These are phyloP conservation scores for Skeletonema grethae DNA, from an alignment of 108 stramenopile species.

Conservation along the genomic window DNA sequence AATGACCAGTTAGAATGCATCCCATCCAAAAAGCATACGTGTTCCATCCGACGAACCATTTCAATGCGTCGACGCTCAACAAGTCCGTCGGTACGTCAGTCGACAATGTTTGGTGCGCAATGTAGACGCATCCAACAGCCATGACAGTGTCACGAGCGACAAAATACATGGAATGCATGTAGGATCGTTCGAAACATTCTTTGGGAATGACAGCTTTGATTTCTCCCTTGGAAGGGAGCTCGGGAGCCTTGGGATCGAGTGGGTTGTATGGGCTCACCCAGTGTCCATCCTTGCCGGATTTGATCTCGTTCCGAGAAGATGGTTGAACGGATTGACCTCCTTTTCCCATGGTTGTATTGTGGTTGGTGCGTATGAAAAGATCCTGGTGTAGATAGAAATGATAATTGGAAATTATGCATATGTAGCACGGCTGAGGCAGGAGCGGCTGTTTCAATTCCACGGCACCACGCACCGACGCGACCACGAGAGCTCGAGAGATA, in stretches of 20 bases:
- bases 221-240: constrained; percentile 87
- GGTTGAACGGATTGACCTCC: constrained; percentile 26
- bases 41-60: constrained; percentile 86
- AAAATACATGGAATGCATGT: constrained; percentile 84
- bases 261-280: constrained; percentile 89
- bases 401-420: background rate
- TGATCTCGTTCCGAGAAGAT: constrained; percentile 36
- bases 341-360: constrained; percentile 43
- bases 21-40: constrained; percentile 97
- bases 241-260: constrained; percentile 76
- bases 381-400: background rate
- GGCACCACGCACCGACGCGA: background rate
- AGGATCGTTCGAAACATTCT: constrained; percentile 94
- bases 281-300: constrained; percentile 35
- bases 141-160: constrained; percentile 81
- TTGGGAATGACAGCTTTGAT: constrained; percentile 88
- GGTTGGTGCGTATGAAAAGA: background rate
- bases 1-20: constrained; percentile 95
- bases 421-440: too few relatives aligned
- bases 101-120: constrained; percentile 67
- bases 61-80: constrained; percentile 44
- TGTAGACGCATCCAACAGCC: constrained; percentile 82
- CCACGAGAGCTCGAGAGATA: too few relatives aligned
- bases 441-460: background rate
- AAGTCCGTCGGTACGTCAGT: constrained; percentile 74